Evolutionary conservation across 768 basidiomycete species (phyloP), one percentile per base, ranked within the genome.

Genomic region (Boletellus ananas): DNA sequence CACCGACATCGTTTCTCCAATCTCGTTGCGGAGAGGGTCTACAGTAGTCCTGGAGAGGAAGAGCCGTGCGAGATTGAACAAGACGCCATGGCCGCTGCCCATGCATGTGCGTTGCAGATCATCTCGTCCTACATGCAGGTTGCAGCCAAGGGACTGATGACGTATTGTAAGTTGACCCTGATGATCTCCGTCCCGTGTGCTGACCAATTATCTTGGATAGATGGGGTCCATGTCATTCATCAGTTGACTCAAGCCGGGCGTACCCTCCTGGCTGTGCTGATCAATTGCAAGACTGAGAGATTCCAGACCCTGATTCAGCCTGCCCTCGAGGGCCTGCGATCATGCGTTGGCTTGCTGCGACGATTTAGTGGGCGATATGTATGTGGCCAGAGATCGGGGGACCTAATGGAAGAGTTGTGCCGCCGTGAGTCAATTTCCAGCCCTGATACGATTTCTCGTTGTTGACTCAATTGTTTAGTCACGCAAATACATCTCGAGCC

Each of bases 361-460:
- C 77, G 91, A 33, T 96, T 96, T 69, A 93, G 90, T 57, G 90
- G 88, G 54, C 79, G 92, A 40, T 96, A 96, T 70, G 82, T 95
- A 18, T 95, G 94, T 63, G 93, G 93, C 2, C 79, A 92, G 37
- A 75, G 94, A 45, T 91, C 88, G 40, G 91, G 92, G 25, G 94
- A 95, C 69, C 77, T 95, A 37, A 87, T 96, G 79, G 93, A 95
- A 63, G 94, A 95, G 67, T 94, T 94, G 67, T 95, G 94, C 72
- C 83, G 93, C 65, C 70, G 91, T 86, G 55, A 67, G 74, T 74
- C 14, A n/a, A 46, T 52, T 36, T 48, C 18, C 16, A 27, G 8
- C 21, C 25, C 27, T 39, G 35, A 33, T 43, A 18, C 21, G 20
- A 43, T 25, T 23, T 27, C 39, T 45, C 27, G 39, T 48, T 46